phyloP scores from a whole-genome alignment of 148 eudicot species.

The Amaranthus cruentus region DNA sequence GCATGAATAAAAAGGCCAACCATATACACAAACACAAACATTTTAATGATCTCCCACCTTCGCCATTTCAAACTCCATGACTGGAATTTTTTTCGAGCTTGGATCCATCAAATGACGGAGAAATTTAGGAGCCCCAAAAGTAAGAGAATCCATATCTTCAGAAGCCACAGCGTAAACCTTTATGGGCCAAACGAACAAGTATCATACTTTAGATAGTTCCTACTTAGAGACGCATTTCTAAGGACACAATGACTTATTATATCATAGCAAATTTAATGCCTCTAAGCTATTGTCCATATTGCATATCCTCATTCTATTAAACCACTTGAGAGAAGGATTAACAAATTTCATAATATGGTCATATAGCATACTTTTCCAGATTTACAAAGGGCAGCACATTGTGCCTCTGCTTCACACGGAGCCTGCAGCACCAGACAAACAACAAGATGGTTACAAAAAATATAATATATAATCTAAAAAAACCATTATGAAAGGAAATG shows the following conservation, averaged over 20 bases:
- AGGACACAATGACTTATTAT: not conserved
- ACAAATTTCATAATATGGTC: not conserved
- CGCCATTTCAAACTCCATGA: constrained; percentile 95
- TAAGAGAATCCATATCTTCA: constrained; percentile 96
- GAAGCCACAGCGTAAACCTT: constrained; percentile 98
- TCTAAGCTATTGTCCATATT: not conserved
- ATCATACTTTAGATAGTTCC: constrained; percentile 1
- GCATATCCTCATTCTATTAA: not conserved
- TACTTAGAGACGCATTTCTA: not conserved
- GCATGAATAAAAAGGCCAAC: not conserved
- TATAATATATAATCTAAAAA: not conserved
- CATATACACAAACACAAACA: not conserved
- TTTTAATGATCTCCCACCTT: constrained; percentile 44
- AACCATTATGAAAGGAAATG: not conserved
- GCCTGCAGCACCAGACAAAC: constrained; percentile 45
- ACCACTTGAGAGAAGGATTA: not conserved
- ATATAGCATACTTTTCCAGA: constrained; percentile 64
- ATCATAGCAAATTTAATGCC: not conserved
- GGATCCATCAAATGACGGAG: constrained; percentile 99
- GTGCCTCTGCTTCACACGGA: constrained; percentile 98
- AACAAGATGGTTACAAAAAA: constrained; percentile 15
- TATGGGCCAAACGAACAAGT: constrained; percentile 2
- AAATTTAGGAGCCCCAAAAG: constrained; percentile 95
- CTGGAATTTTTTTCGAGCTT: constrained; percentile 90
- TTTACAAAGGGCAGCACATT: constrained; percentile 96